Conservation (phyloP, 257 asterid genomes). For the Penstemon barbatus region DNA sequence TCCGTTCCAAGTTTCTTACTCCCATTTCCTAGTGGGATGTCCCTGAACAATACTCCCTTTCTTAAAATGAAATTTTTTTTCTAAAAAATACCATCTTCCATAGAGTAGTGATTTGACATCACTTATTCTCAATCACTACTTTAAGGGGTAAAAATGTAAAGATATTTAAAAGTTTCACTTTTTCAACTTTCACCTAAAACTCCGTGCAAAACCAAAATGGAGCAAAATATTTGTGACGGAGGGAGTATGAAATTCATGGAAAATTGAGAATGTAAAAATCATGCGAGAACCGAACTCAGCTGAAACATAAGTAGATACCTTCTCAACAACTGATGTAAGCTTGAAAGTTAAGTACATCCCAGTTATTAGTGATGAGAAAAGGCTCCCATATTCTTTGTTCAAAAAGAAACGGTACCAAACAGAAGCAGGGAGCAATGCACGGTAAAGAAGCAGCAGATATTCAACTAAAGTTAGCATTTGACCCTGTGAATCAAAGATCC, state of each 20-base stretch:
- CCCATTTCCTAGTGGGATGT: too few relatives aligned
- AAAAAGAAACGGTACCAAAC: constrained; percentile 94
- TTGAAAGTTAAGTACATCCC: constrained; percentile 88
- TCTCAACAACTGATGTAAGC: constrained; percentile 90
- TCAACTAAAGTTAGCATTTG: constrained; percentile 82
- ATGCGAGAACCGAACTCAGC: constrained; percentile 10
- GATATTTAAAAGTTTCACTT: too few relatives aligned
- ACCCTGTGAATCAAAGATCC: constrained; percentile 50
- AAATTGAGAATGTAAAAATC: constrained; percentile 14
- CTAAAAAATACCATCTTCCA: too few relatives aligned
- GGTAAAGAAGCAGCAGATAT: constrained; percentile 73
- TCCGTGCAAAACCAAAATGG: too few relatives aligned
- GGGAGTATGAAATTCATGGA: not conserved
- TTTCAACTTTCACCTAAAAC: too few relatives aligned
- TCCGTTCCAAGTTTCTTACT: too few relatives aligned
- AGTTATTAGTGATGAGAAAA: constrained; percentile 82
- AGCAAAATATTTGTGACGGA: too few relatives aligned
- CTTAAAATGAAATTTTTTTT: too few relatives aligned
- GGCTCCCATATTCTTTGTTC: constrained; percentile 93
- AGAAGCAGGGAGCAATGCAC: constrained; percentile 85
- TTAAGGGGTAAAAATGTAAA: too few relatives aligned
- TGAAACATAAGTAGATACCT: constrained; percentile 45
- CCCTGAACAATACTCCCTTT: too few relatives aligned
- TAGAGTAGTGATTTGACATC: too few relatives aligned
- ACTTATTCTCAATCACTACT: too few relatives aligned